phyloP scores from a whole-genome alignment of 192 early-diverging fungal species.

The Coemansia sp. region DNA sequence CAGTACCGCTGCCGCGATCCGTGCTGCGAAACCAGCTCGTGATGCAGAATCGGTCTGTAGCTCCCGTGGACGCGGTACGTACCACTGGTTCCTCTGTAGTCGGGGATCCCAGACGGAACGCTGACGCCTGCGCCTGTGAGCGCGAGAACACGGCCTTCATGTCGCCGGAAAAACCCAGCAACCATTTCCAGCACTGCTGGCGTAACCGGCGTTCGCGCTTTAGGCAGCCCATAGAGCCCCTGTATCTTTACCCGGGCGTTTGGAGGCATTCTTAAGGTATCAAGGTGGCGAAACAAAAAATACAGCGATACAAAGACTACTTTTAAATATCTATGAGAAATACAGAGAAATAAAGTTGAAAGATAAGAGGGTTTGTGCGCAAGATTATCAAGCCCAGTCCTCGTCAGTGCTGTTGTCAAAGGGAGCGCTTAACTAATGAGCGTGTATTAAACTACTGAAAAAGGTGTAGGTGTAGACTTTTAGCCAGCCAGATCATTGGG shows the following conservation, averaged over 20 bases:
- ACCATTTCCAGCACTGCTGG: slow-evolving; percentile 16
- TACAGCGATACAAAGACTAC: too few relatives aligned
- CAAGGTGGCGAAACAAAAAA: too few relatives aligned
- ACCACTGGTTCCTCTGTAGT: slow-evolving; percentile 79
- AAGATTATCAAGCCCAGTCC: too few relatives aligned
- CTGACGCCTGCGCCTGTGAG: slow-evolving; percentile 58
- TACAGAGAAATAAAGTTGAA: too few relatives aligned
- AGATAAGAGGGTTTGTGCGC: too few relatives aligned
- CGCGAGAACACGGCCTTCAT: slow-evolving; percentile 34
- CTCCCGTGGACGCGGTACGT: slow-evolving; percentile 69
- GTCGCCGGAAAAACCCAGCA: slow-evolving; percentile 26
- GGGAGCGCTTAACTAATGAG: too few relatives aligned
- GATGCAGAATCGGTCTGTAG: slow-evolving; percentile 84
- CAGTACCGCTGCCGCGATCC: slow-evolving; percentile 81
- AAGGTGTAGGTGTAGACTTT: too few relatives aligned
- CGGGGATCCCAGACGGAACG: slow-evolving; percentile 74
- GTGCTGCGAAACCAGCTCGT: slow-evolving; percentile 64
- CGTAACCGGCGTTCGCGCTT: slow-evolving; percentile 28
- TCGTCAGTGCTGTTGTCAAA: too few relatives aligned
- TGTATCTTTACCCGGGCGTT: slow-evolving; percentile 38
- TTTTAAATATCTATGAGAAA: too few relatives aligned
- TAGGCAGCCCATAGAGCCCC: slow-evolving; percentile 42
- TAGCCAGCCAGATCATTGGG: not conserved
- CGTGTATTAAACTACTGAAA: too few relatives aligned
- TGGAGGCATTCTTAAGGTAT: slow-evolving; percentile 13